Evolutionary conservation across 2,329 filamentous ascomycete genomes (phyloP).

Genomic region (Didymella arachidicola): DNA sequence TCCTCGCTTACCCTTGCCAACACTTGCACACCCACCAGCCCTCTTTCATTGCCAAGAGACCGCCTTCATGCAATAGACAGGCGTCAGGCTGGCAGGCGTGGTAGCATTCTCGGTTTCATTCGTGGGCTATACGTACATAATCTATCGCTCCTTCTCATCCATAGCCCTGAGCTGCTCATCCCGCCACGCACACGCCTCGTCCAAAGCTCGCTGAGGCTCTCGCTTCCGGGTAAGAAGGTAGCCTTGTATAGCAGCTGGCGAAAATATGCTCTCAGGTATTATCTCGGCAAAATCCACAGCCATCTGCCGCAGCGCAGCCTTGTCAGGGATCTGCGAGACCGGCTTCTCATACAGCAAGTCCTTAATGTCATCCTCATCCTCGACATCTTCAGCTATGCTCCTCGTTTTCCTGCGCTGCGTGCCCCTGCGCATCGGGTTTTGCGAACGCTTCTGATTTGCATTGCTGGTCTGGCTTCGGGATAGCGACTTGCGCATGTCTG

Average conservation of each 20-base stretch:
- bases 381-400: neutral
- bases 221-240: constrained; percentile 61
- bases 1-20: constrained; percentile 11
- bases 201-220: constrained; percentile 56
- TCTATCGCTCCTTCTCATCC: neutral
- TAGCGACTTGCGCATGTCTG: constrained; percentile 7
- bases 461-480: neutral
- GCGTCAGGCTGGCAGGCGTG: neutral
- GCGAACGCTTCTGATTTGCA: neutral
- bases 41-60: constrained; percentile 10
- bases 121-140: too few species aligned
- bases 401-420: neutral
- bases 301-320: constrained; percentile 49
- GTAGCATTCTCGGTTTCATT: neutral
- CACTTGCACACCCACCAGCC: neutral
- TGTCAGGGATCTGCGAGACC: constrained; percentile 24
- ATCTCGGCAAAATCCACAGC: constrained; percentile 55
- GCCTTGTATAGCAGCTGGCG: constrained; percentile 62
- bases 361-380: constrained; percentile 19
- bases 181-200: constrained; percentile 55
- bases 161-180: constrained; percentile 8
- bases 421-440: neutral
- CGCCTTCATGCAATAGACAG: neutral
- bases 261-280: constrained; percentile 58
- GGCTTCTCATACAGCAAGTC: constrained; percentile 21